Evolutionary conservation across 352 stramenopile genomes (phyloP).

Genomic region (Globisporangium heterothallicum): DNA sequence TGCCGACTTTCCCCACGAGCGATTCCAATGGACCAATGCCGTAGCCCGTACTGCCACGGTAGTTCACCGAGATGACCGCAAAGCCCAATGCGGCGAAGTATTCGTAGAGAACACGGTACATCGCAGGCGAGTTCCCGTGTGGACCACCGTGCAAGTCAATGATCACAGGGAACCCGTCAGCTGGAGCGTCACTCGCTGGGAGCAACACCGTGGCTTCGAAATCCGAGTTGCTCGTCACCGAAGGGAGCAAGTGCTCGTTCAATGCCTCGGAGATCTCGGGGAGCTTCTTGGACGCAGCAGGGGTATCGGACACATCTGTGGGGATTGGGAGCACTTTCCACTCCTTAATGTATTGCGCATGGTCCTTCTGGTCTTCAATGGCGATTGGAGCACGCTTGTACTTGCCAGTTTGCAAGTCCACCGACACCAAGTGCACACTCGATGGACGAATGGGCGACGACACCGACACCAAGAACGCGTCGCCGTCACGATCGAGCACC

Average conservation of each 20-base stretch:
- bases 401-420: conserved; percentile 39
- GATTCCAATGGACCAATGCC: conserved; percentile 87
- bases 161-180: conserved; percentile 64
- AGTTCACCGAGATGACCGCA: conserved; percentile 93
- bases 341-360: conserved; percentile 34
- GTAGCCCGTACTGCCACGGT: conserved; percentile 93
- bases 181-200: conserved; percentile 29
- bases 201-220: conserved; percentile 82
- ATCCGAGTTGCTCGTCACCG: conserved; percentile 33
- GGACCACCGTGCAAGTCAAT: conserved; percentile 91
- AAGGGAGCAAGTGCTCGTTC: conserved; percentile 40
- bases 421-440: conserved; percentile 50
- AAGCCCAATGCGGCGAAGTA: conserved; percentile 89
- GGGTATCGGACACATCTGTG: conserved; percentile 37
- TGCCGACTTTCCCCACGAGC: conserved; percentile 86
- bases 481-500: conserved; percentile 43
- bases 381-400: conserved; percentile 27
- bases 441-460: conserved; percentile 46
- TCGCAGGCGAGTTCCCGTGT: conserved; percentile 82
- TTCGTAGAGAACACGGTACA: conserved; percentile 84
- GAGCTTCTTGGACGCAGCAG: conserved; percentile 28
- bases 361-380: conserved; percentile 43
- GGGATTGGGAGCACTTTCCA: conserved; percentile 64
- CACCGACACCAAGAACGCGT: conserved; percentile 40
- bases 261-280: conserved; percentile 25